Base-by-base conservation (phyloP, 1,139 yeast genomes). In the Yamadazyma triangularis region DNA sequence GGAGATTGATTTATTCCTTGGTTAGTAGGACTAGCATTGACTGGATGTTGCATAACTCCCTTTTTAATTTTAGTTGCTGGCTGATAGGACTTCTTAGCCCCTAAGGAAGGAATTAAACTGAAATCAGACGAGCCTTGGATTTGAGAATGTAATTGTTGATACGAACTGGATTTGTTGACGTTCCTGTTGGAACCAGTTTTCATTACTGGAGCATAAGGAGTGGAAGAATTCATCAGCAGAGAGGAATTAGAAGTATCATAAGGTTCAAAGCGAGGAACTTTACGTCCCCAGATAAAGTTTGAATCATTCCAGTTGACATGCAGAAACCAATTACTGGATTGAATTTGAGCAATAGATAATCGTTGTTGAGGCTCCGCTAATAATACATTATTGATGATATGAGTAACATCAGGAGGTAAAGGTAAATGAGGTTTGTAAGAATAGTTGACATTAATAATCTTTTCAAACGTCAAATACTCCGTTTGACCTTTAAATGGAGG, bases 401-500 rank as follows among this genome's bases (percentile, higher is more conserved):
- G 85, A 28, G 85, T 65, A 1, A 86, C 75, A 4, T 58, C 65
- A 0, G 31, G 31, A 1, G 86, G 72, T 39, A 77, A 60, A 4
- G 95, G 94, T 42, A 79, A 76, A 2, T 84, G 84, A 0, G 89
- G 85, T 13, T 88, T 80, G 49, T 84, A 88, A 3, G 86, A 74
- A 56, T 78, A 93, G 41, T 89, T 93, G 22, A 82, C 73, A 48
- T 79, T 80, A 47, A 87, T 83, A 44, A 93, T 88, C 52, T 89
- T 88, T 51, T 93, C 97, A 56, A 93, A 93, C 0, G 96, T 91
- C 35, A 86, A 68, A 50, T 88, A 93, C 56, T 93, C 98, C 33
- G 94, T 91, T n/a, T 83, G 67, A 0, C 95, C 98, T 51, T 89
- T 91, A 61, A 93, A 93, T 8, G 99, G 98, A 1, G 98, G 98